Base-by-base conservation (phyloP, 2,329 filamentous ascomycete species). In the Drechslerella stenobrocha region DNA sequence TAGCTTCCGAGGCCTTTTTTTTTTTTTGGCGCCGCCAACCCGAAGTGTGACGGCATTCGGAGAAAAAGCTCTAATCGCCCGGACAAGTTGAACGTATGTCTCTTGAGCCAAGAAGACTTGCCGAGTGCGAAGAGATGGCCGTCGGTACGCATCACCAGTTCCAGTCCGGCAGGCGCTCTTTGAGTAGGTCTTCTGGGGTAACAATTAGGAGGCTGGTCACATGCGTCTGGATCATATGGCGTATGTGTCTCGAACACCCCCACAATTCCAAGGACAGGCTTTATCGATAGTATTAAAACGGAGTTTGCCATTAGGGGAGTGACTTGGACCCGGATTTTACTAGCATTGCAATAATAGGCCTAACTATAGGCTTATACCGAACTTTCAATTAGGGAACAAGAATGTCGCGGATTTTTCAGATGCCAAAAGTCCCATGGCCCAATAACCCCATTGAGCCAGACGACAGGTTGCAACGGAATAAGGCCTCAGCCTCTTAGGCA, bases 41-140 rank as follows among this genome's bases (percentile, higher is more conserved):
- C 52, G 57, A 53, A 56, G 45, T 40, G 61, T 40, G 40, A 58
- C 28, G 47, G 37, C 9, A 35, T 42, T 44, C 30, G 45, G 44
- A 45, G 34, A 66, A 52, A 42, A 40, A 48, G 50, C 42, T 58
- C 53, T 50, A 50, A 53, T 66, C 40, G 53, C 46, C 52, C 18
- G 28, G 47, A n/a, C n/a, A 51, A 23, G 30, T 59, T 30, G 32
- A 44, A 50, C 48, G 52, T 53, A 50, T 66, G 53, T 28, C 26
- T 22, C 2, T 53, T 64, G 37, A 42, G 61, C 61, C 52, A 40
- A 59, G 53, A 64, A 35, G 44, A 48, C 24, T 44, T 53, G 42
- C 53, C 53, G 30, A 66, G 53, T 42, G 47, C 56, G 15, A 42
- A 42, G 8, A 20, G 18, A 18, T 18, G 37, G 37, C 37, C 15